phyloP scores from a whole-genome alignment of 805 yeast species.

The Ogataea corticis region DNA sequence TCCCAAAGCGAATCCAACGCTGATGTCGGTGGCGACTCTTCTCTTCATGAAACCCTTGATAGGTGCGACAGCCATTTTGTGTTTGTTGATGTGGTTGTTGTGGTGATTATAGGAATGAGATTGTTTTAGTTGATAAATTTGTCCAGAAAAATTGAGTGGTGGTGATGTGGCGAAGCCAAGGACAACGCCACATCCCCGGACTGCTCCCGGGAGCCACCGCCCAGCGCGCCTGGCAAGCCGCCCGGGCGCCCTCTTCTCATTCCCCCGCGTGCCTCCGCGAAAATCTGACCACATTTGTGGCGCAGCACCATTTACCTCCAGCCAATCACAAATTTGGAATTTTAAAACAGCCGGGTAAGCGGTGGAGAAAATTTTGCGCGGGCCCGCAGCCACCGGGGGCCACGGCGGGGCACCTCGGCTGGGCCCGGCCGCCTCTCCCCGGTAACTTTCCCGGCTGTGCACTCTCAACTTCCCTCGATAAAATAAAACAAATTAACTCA shows the following conservation, averaged over 20 bases:
- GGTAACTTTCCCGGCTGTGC: slow-evolving; percentile 1
- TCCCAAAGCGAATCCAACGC: slow-evolving; percentile 51
- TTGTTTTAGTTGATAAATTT: neutral
- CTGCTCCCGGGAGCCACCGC: too few relatives aligned
- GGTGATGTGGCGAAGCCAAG: too few relatives aligned
- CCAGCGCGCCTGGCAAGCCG: too few relatives aligned
- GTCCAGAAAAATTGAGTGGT: too few relatives aligned
- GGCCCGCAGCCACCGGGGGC: too few relatives aligned
- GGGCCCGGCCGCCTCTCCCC: neutral
- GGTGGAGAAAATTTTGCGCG: neutral
- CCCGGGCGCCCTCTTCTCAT: too few relatives aligned
- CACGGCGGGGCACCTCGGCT: too few relatives aligned
- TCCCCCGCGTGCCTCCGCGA: too few relatives aligned
- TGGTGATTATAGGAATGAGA: neutral
- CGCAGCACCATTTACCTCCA: slow-evolving; percentile 1
- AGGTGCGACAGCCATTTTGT: slow-evolving; percentile 74
- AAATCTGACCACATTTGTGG: slow-evolving; percentile 3
- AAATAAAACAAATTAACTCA: neutral
- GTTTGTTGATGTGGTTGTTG: neutral
- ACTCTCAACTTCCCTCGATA: neutral
- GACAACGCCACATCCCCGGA: too few relatives aligned
- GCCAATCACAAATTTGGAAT: slow-evolving; percentile 12
- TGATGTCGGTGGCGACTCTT: slow-evolving; percentile 76
- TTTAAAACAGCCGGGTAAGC: slow-evolving; percentile 8
- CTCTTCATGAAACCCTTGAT: slow-evolving; percentile 81